Evolutionary conservation across 2,329 filamentous ascomycete species (phyloP), one percentile per base, ranked within the genome.

Genomic region (Periconia sp.): DNA sequence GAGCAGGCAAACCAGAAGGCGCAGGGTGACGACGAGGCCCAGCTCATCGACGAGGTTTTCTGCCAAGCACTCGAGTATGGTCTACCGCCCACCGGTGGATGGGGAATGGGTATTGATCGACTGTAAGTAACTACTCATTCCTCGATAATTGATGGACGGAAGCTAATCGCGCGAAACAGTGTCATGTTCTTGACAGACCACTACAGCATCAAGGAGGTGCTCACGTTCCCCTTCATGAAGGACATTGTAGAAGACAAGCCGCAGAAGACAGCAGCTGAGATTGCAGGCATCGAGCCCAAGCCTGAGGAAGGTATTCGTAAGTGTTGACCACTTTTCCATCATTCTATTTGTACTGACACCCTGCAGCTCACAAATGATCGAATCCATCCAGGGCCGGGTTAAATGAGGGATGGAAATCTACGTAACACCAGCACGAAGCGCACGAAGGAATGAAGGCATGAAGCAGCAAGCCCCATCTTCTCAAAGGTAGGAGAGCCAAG

Each of bases 151-250:
- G 7, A 6, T n/a, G 15, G 19, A 19, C 33, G 30, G 14, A 19
- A 10, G 9, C 27, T 42, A 13, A 45, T 15, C 17, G 23, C 18
- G 17, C 8, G 23, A 27, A 37, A 11, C 15, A 49, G 20, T 20
- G 53, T 55, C 42, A 95, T 95, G 91, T 94, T 95, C 83, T 78
- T 97, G 73, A 96, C 92, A 47, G 86, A 97, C 77, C 90, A 96
- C 79, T 94, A 96, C 80, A 90, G 85, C 65, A 99, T 99, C 75
- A 92, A 94, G 77, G 94, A 99, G 77, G 93, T 97, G 2, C 79
- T 97, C 58, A 87, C 93, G 9, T 99, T 99, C 85, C 94, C 94
- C 11, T 93, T 97, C 79, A 96, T 99, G 91, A 96, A 96, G 85
- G 90, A 93, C 47, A 54, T 73, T 3, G 64, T 66, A 15, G 66